A percentile compares a stretch with the other conserved stretches of the same genome.
Conservation (phyloP, 257 asterid species). For the Agastache rugosa region DNA sequence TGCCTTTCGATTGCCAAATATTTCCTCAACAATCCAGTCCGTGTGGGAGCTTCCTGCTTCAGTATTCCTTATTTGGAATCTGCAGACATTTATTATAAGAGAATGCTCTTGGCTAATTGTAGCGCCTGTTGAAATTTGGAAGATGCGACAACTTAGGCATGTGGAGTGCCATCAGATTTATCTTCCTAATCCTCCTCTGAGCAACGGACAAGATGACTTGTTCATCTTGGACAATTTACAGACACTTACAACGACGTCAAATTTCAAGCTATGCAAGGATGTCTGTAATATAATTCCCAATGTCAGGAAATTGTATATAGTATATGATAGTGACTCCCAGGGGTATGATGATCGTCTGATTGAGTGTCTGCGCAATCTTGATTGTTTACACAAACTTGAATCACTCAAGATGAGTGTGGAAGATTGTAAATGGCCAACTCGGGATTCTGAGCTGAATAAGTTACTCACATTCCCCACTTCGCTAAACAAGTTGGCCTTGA, state of each 20-base stretch:
- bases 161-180: not conserved
- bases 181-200: not conserved
- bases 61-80: not conserved
- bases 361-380: not conserved
- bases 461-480: not conserved
- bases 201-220: too few relatives aligned
- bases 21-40: too few relatives aligned
- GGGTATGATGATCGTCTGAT: not conserved
- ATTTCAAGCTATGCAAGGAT: not conserved
- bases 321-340: not conserved
- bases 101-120: not conserved
- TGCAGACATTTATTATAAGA: not conserved
- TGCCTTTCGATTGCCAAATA: not conserved
- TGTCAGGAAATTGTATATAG: not conserved
- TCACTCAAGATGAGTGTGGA: not conserved
- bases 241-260: not conserved
- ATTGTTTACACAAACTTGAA: not conserved
- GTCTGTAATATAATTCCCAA: not conserved
- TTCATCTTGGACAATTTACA: not conserved
- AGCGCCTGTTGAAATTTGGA: not conserved
- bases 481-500: not conserved
- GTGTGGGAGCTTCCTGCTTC: not conserved
- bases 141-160: not conserved
- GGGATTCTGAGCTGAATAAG: not conserved
- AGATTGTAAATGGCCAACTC: not conserved